Conservation (phyloP, 331 rosid species). For the Acacia pycnantha region DNA sequence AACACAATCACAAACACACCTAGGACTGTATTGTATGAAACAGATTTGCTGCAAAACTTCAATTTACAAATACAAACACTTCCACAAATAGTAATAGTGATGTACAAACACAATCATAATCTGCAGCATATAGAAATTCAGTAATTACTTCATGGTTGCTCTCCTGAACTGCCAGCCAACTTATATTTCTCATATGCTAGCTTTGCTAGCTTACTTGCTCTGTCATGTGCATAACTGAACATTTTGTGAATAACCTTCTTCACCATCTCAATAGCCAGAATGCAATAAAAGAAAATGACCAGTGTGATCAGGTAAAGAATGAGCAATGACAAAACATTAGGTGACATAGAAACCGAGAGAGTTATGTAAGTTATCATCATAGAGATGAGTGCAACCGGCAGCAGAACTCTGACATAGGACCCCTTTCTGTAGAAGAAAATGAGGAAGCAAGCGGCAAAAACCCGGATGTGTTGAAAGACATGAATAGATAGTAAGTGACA, state of each 20-base stretch:
- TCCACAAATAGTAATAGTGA: background rate
- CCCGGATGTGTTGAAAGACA: slow-evolving; percentile 21
- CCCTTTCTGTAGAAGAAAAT: slow-evolving; percentile 2
- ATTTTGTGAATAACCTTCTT: background rate
- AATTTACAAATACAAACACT: background rate
- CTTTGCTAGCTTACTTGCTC: background rate
- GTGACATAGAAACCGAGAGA: slow-evolving; percentile 10
- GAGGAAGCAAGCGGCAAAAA: background rate
- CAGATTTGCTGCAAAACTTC: background rate
- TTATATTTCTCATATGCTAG: background rate
- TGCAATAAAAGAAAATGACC: slow-evolving; percentile 17
- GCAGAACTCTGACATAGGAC: background rate
- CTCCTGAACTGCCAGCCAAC: background rate
- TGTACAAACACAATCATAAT: background rate
- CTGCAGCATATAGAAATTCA: background rate
- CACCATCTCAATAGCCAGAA: slow-evolving; percentile 13
- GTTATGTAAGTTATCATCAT: slow-evolving; percentile 24
- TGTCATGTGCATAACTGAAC: background rate
- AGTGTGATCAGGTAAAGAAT: slow-evolving; percentile 1
- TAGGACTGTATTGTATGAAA: background rate
- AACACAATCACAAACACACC: background rate
- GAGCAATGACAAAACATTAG: slow-evolving; percentile 9
- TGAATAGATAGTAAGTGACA: slow-evolving; percentile 7
- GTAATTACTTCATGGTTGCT: background rate
- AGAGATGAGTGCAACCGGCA: slow-evolving; percentile 15